A percentile compares a stretch with the other conserved stretches of the same genome.
Conservation (phyloP, 1,284 basidiomycete genomes). For the Irpex sp. region DNA sequence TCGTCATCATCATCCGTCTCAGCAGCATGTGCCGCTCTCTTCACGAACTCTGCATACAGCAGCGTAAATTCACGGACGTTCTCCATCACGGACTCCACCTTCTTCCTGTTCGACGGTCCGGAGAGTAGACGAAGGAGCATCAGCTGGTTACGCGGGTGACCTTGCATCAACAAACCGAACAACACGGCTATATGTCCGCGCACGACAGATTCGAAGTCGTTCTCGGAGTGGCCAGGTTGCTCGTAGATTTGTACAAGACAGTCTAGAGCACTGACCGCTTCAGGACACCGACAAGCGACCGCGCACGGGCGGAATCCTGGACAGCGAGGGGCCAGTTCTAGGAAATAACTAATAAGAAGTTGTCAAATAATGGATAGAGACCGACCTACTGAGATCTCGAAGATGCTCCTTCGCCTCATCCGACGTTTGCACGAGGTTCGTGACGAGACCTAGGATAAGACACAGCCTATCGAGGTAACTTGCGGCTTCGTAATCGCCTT, state of each 20-base stretch:
- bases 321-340: slow-evolving; percentile 60
- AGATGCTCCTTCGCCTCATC: slow-evolving; percentile 52
- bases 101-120: slow-evolving; percentile 38
- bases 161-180: slow-evolving; percentile 73
- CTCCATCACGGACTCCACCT: slow-evolving; percentile 54
- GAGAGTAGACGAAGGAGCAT: slow-evolving; percentile 54
- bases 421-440: slow-evolving; percentile 74
- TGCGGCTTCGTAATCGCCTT: slow-evolving; percentile 26
- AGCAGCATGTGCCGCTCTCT: slow-evolving; percentile 34
- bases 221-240: slow-evolving; percentile 34
- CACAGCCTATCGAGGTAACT: slow-evolving; percentile 71
- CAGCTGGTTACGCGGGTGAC: slow-evolving; percentile 49
- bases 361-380: background rate
- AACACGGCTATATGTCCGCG: slow-evolving; percentile 78
- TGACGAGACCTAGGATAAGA: slow-evolving; percentile 74
- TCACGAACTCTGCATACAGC: slow-evolving; percentile 55
- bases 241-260: slow-evolving; percentile 54
- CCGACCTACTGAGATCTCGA: slow-evolving; percentile 53
- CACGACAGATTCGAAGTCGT: slow-evolving; percentile 50
- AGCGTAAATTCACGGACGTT: slow-evolving; percentile 66
- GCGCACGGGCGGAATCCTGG: slow-evolving; percentile 53
- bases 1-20: slow-evolving; percentile 32
- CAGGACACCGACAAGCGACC: slow-evolving; percentile 55
- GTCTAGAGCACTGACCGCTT: slow-evolving; percentile 49
- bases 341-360: slow-evolving; percentile 16